phyloP scores from a whole-genome alignment of 1,284 basidiomycete genomes.

The Trichosporon ovoides region DNA sequence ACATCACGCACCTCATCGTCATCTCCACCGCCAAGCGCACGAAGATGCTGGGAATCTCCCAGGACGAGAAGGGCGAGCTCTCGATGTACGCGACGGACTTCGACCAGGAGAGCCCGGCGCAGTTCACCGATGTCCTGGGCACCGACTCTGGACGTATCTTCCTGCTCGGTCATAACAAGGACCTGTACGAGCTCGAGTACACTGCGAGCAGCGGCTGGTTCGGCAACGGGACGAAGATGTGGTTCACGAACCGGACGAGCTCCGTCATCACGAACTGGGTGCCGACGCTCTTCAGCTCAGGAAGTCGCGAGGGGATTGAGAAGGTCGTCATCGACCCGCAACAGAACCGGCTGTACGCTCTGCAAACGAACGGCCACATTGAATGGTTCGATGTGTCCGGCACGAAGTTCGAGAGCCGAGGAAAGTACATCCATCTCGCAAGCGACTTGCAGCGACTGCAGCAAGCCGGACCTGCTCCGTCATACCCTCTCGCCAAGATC shows the following conservation, averaged over 20 bases:
- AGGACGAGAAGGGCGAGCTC: slow-evolving; percentile 56
- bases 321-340: slow-evolving; percentile 36
- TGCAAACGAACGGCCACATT: slow-evolving; percentile 34
- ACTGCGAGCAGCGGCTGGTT: slow-evolving; percentile 91
- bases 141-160: slow-evolving; percentile 83
- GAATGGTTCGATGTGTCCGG: slow-evolving; percentile 35
- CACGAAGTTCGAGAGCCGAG: slow-evolving; percentile 26
- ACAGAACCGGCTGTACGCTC: slow-evolving; percentile 36
- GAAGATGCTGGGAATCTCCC: slow-evolving; percentile 78
- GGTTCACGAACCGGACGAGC: slow-evolving; percentile 33
- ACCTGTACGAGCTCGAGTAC: slow-evolving; percentile 89
- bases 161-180: slow-evolving; percentile 80
- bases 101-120: slow-evolving; percentile 63
- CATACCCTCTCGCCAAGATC: slow-evolving; percentile 24
- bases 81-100: slow-evolving; percentile 89
- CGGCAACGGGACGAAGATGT: slow-evolving; percentile 51
- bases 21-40: slow-evolving; percentile 81
- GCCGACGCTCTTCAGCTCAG: slow-evolving; percentile 19
- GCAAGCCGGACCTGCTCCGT: slow-evolving; percentile 16
- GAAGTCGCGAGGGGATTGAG: slow-evolving; percentile 38
- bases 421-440: slow-evolving; percentile 24
- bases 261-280: slow-evolving; percentile 33
- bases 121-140: slow-evolving; percentile 74
- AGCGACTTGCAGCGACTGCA: slow-evolving; percentile 22
- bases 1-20: slow-evolving; percentile 82